Evolutionary conservation across 2,329 filamentous ascomycete genomes (phyloP).

Genomic region (Pyrenochaeta sp.): DNA sequence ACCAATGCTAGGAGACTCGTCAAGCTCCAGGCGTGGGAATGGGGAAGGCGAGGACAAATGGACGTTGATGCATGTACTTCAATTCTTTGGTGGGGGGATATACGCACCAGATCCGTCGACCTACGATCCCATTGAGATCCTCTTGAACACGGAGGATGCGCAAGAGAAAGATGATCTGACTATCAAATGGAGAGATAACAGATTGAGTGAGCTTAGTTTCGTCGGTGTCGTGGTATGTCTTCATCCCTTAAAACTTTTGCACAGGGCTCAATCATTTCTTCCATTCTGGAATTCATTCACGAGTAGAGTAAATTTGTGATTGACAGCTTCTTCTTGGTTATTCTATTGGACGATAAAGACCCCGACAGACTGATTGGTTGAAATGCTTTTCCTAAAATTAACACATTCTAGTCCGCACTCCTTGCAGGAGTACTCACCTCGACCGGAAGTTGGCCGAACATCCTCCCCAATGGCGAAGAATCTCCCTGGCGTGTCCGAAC

Average conservation of each 20-base stretch:
- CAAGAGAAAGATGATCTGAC: slow-evolving; percentile 48
- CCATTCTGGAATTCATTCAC: no score
- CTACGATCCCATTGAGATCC: slow-evolving; percentile 46
- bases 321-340: no score
- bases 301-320: no score
- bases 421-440: slow-evolving; percentile 52
- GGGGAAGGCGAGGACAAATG: slow-evolving; percentile 10
- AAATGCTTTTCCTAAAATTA: neutral
- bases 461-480: slow-evolving; percentile 46
- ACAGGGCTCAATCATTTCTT: no score
- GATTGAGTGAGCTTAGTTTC: slow-evolving; percentile 52
- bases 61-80: slow-evolving; percentile 19
- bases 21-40: slow-evolving; percentile 8
- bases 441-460: slow-evolving; percentile 54
- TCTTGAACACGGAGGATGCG: slow-evolving; percentile 46
- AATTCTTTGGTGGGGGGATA: slow-evolving; percentile 44
- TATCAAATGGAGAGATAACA: slow-evolving; percentile 49
- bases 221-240: slow-evolving; percentile 52
- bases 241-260: no score
- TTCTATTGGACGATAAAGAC: no score
- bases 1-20: slow-evolving; percentile 26
- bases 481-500: slow-evolving; percentile 53
- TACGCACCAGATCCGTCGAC: slow-evolving; percentile 43
- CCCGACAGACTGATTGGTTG: no score
- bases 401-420: slow-evolving; percentile 41